These are phyloP conservation scores for Naematelia encephala DNA, from an alignment of 768 basidiomycete genomes.

Conservation along the genomic window DNA sequence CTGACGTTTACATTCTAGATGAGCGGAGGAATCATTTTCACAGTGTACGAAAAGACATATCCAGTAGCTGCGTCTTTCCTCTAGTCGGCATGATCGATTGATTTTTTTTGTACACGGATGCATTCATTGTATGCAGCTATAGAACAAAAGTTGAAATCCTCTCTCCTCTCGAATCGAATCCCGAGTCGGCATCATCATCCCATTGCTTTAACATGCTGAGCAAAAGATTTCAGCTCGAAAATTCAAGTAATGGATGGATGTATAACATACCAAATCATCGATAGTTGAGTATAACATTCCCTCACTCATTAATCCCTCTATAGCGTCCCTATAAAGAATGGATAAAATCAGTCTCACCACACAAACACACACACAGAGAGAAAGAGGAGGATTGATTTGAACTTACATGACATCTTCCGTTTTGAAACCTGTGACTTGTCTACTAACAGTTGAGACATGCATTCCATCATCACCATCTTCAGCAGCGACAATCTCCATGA, in stretches of 20 bases:
- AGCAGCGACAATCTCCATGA: slow-evolving; percentile 63
- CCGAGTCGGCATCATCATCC: too few species aligned
- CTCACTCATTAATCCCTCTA: slow-evolving; percentile 74
- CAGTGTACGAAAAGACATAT: slow-evolving; percentile 7
- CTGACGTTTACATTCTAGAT: not conserved
- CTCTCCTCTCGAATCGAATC: too few species aligned
- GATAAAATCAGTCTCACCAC: too few species aligned
- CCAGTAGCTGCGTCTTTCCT: slow-evolving; percentile 3
- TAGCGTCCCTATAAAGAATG: slow-evolving; percentile 56
- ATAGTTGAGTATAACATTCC: slow-evolving; percentile 75
- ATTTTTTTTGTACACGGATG: not conserved
- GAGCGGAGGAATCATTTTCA: slow-evolving; percentile 9
- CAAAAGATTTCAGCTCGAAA: not conserved
- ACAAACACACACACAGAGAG: too few species aligned
- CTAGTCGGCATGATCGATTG: not conserved
- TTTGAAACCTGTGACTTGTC: slow-evolving; percentile 59
- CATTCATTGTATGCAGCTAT: not conserved
- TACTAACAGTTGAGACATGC: slow-evolving; percentile 68
- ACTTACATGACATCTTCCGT: slow-evolving; percentile 65
- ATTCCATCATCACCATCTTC: slow-evolving; percentile 63
- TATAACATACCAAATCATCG: slow-evolving; percentile 65
- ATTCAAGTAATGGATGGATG: not conserved
- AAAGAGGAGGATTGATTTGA: not conserved
- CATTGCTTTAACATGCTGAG: not conserved
- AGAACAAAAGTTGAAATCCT: not conserved